A percentile compares a stretch with the other conserved stretches of the same genome.
Conservation (phyloP, 306 rosid genomes). For the Cucumis melo region DNA sequence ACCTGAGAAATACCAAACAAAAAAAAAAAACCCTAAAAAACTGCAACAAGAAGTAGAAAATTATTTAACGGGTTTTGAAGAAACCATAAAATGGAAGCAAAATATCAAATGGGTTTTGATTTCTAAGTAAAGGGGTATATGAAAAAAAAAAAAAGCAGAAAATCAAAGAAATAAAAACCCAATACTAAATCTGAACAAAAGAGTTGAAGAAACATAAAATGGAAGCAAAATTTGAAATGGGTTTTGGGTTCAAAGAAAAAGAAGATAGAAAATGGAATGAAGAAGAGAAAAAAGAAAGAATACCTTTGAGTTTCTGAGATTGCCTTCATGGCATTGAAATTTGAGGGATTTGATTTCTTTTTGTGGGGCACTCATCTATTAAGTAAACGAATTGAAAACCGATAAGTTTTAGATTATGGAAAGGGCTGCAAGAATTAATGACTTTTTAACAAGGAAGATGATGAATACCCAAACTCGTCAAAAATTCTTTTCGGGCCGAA, state of each 20-base stretch:
- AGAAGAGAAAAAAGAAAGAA: background rate
- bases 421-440: background rate
- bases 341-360: too few species aligned
- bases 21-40: background rate
- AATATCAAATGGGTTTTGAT: background rate
- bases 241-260: background rate
- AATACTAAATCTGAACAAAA: background rate
- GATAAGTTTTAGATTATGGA: background rate
- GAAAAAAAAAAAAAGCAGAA: background rate
- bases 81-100: background rate
- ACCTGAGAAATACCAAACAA: slow-evolving; percentile 27
- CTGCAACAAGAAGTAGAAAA: background rate
- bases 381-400: background rate
- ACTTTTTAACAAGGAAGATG: background rate
- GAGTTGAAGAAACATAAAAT: background rate
- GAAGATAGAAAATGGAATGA: background rate
- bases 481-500: slow-evolving; percentile 73
- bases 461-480: slow-evolving; percentile 58
- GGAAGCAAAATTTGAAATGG: background rate
- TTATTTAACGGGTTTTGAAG: background rate
- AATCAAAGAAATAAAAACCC: background rate
- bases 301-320: background rate
- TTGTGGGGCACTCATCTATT: slow-evolving; percentile 63
- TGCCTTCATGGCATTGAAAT: background rate
- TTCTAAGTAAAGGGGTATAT: background rate